Conservation (phyloP, 2,329 filamentous ascomycete genomes). For the Aspergillus viridinutans region DNA sequence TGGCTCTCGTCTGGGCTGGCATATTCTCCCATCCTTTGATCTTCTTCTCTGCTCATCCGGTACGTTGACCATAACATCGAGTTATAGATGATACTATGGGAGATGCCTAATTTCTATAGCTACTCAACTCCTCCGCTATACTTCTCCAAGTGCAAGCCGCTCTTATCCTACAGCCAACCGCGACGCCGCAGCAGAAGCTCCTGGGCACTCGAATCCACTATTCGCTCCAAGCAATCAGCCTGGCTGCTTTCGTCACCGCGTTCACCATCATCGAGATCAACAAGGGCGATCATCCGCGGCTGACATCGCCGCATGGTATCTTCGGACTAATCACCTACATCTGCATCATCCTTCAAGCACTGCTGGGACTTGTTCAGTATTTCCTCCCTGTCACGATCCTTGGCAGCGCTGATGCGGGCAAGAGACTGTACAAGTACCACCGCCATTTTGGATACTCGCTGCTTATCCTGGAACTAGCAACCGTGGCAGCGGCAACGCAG, state of each 20-base stretch:
- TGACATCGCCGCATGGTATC: conserved; percentile 75
- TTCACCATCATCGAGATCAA: conserved; percentile 59
- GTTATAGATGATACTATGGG: not conserved
- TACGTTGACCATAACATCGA: conserved; percentile 50
- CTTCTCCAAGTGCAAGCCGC: conserved; percentile 74
- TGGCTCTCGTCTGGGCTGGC: conserved; percentile 70
- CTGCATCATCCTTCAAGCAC: conserved; percentile 65
- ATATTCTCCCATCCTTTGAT: conserved; percentile 68
- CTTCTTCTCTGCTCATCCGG: conserved; percentile 84
- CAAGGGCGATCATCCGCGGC: conserved; percentile 66
- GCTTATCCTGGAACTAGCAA: conserved; percentile 66
- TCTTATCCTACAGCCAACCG: conserved; percentile 82
- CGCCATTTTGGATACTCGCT: conserved; percentile 71
- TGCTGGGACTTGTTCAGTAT: conserved; percentile 80
- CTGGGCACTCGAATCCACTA: conserved; percentile 63
- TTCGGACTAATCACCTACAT: conserved; percentile 74
- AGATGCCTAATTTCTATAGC: conserved; percentile 24
- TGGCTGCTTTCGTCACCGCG: conserved; percentile 36
- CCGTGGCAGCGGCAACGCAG: conserved; percentile 68
- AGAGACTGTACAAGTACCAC: conserved; percentile 87
- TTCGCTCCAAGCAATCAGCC: conserved; percentile 58
- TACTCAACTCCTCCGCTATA: conserved; percentile 61
- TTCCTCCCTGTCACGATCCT: conserved; percentile 65
- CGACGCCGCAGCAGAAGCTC: conserved; percentile 69
- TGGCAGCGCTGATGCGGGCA: conserved; percentile 74